Conservation (phyloP, 768 basidiomycete species). For the Bullera alba region DNA sequence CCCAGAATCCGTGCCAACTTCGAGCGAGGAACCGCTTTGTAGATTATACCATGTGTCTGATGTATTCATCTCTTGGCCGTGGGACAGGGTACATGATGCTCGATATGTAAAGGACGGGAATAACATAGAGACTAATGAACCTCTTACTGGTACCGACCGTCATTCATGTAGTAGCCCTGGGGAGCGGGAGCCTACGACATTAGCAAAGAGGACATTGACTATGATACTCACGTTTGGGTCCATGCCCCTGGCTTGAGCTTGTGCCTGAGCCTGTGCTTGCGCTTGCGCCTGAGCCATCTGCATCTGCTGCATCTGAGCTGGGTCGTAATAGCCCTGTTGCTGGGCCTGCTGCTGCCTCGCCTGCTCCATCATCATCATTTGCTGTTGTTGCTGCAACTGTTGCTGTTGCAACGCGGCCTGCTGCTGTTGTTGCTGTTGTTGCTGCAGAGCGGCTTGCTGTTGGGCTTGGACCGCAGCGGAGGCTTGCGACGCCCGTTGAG, state of each 20-base stretch:
- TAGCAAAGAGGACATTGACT: background rate
- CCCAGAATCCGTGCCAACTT: slow-evolving; percentile 79
- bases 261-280: slow-evolving; percentile 23
- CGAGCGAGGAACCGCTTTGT: slow-evolving; percentile 91
- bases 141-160: slow-evolving; percentile 16
- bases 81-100: background rate
- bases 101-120: background rate
- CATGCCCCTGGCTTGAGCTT: slow-evolving; percentile 12
- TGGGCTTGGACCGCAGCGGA: slow-evolving; percentile 36
- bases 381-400: slow-evolving; percentile 22
- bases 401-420: slow-evolving; percentile 14
- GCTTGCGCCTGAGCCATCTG: slow-evolving; percentile 37
- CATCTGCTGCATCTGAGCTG: slow-evolving; percentile 35
- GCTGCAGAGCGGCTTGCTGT: slow-evolving; percentile 17
- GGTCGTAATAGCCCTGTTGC: slow-evolving; percentile 27
- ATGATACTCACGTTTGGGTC: slow-evolving; percentile 19
- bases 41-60: slow-evolving; percentile 12
- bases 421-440: slow-evolving; percentile 19
- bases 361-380: slow-evolving; percentile 33
- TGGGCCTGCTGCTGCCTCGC: slow-evolving; percentile 19
- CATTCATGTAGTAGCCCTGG: slow-evolving; percentile 38
- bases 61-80: background rate
- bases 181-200: slow-evolving; percentile 1
- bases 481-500: slow-evolving; percentile 29
- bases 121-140: background rate